phyloP scores from a whole-genome alignment of 2,329 filamentous ascomycete genomes.

The Coniochaeta sp. region DNA sequence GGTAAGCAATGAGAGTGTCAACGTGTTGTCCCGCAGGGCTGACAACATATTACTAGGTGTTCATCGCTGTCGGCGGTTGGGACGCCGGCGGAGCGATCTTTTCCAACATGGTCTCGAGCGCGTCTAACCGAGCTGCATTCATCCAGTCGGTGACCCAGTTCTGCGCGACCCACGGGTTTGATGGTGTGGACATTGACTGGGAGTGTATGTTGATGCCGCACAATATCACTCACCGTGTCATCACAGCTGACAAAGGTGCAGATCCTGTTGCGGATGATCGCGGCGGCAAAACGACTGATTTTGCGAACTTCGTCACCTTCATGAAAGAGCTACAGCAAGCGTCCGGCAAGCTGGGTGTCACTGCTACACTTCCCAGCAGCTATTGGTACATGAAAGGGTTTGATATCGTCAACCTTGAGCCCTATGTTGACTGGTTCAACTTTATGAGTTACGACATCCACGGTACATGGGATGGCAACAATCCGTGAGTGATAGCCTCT shows the following conservation, averaged over 20 bases:
- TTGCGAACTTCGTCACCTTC: conserved; percentile 9
- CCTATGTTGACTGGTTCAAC: conserved; percentile 23
- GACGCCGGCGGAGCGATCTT: conserved; percentile 14
- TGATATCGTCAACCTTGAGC: conserved; percentile 7
- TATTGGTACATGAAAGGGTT: conserved; percentile 15
- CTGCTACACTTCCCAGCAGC: conserved; percentile 4
- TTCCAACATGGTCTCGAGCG: conserved; percentile 5
- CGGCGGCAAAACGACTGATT: conserved; percentile 10
- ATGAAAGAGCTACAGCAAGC: conserved; percentile 34
- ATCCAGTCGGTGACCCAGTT: conserved; percentile 9
- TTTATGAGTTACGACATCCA: conserved; percentile 13
- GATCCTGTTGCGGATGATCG: conserved; percentile 14
- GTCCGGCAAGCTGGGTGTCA: conserved; percentile 5
- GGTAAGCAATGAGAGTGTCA: no score
- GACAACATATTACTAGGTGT: neutral
- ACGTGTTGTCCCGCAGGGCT: no score
- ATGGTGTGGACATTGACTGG: conserved; percentile 14
- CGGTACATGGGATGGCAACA: neutral
- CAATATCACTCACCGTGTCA: neutral
- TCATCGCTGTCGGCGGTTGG: conserved; percentile 17
- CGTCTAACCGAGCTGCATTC: conserved; percentile 10
- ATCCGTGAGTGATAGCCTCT: neutral
- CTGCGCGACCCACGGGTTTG: conserved; percentile 12
- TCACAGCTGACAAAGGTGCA: neutral
- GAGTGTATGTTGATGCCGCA: neutral